Conservation (phyloP, 371 early-diverging fungal genomes). For the Chytridiales sp. region DNA sequence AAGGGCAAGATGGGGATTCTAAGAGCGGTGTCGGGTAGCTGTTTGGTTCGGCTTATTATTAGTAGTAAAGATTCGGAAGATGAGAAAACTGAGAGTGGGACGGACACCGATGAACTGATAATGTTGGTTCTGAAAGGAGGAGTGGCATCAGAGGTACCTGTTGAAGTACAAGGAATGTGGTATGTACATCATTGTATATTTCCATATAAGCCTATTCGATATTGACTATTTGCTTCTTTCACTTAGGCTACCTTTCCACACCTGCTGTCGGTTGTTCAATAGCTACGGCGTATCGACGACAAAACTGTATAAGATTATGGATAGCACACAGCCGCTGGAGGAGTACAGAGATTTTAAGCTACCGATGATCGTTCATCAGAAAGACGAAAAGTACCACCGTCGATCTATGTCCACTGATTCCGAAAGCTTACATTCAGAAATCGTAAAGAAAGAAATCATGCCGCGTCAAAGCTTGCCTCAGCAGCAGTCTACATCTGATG, state of each 20-base stretch:
- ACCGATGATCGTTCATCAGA: too few species aligned
- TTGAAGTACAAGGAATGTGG: slow-evolving; percentile 20
- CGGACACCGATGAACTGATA: background rate
- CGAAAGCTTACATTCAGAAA: too few species aligned
- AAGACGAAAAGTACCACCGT: too few species aligned
- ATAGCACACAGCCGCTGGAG: too few species aligned
- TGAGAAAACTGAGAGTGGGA: background rate
- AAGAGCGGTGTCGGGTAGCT: too few species aligned
- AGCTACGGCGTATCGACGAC: slow-evolving; percentile 1
- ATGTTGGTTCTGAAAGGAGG: slow-evolving; percentile 1
- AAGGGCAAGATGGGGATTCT: too few species aligned
- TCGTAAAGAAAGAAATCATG: slow-evolving; percentile 11
- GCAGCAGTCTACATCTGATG: slow-evolving; percentile 1
- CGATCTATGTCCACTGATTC: too few species aligned
- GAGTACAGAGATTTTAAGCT: too few species aligned
- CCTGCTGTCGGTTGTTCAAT: background rate
- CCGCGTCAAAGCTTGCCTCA: background rate
- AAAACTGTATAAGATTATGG: too few species aligned
- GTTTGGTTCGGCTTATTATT: background rate
- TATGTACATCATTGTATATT: background rate
- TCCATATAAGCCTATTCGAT: background rate
- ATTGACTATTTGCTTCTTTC: background rate
- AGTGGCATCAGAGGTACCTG: background rate
- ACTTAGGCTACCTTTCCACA: slow-evolving; percentile 16
- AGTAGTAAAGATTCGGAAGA: slow-evolving; percentile 4